Evolutionary conservation across 23 red algal genomes (phyloP), one percentile per base, ranked within the genome.

Genomic region (Gracilaria domingensis): DNA sequence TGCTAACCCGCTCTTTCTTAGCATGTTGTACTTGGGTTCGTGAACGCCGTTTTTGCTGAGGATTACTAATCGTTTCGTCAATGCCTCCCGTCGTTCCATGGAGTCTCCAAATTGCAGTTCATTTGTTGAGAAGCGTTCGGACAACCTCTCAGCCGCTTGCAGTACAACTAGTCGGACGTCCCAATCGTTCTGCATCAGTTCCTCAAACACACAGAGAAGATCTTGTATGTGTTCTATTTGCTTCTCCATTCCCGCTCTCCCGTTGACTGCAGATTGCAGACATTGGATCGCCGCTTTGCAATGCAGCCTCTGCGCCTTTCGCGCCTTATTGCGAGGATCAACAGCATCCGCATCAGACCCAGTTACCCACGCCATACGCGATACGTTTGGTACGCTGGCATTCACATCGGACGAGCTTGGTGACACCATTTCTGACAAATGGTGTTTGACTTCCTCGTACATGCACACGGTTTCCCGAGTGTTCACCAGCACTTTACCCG

Each of bases 311-410:
- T 71, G 71, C 30, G 87, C 87, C 45, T 90, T 90, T 24, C 87
- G 71, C 25, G 71, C 87, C 74, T 80, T 79, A n/a, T 90, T 90
- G 7, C 87, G 73, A 0, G 87, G 75, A 66, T 90, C 87, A 32
- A 90, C 87, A 29, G 75, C 75, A 81, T 79, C 64, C 18, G 87
- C 87, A 56, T 90, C 87, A 4, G 87, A 90, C 39, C 87, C 87
- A 65, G 87, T 90, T 80, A 81, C 87, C 87, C 87, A 90, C 1
- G 81, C 57, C 54, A 62, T 81, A 14, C 73, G 48, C 14, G 55
- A 76, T 59, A 82, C 38, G 37, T 82, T 82, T 14, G 72, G 45
- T 30, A 50, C 45, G 21, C 21, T 53, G 1, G 45, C 33, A 26
- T n/a, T 40, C 26, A 25, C 17, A 30, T 82, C 58, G 1, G 36